Evolutionary conservation across 768 basidiomycete species (phyloP), one percentile per base, ranked within the genome.

Genomic region (Suillus spraguei): DNA sequence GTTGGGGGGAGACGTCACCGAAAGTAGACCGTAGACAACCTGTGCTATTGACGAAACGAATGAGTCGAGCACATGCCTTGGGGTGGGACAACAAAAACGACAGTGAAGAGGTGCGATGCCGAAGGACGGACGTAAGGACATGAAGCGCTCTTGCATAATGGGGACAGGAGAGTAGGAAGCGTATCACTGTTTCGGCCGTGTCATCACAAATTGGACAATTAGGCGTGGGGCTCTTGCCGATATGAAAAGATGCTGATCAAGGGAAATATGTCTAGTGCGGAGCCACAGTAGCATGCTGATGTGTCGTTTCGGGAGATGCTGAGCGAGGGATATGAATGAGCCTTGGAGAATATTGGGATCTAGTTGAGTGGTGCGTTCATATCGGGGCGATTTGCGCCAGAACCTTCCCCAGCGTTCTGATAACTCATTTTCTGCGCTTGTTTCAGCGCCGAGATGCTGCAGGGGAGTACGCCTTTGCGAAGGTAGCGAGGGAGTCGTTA

Each of bases 231-330:
- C 55, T 63, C 20, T 64, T 64, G 0, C 62, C 55, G 11, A 80
- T 73, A 1, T 61, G 47, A 52, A 74, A 0, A 80, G 74, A 65
- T 79, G 69, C 13, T 69, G 55, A 20, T 72, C 67, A 0, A 80
- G 69, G 0, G 74, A 70, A 3, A 66, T 56, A 47, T 79, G 79
- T 0, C 70, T 74, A 0, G 73, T 74, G 2, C 70, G 46, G 20
- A 81, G 69, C 60, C 78, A 78, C 0, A 69, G 60, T 0, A 80
- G 46, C 4, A 78, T 24, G 39, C 71, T 70, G 11, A 69, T 63
- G 5, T 72, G 59, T 14, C 62, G 61, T 36, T 68, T 47, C 0
- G 63, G 59, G 1, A 75, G 44, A 0, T 42, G 32, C 11, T 59
- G 38, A 3, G 61, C 60, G 0, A 62, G 33, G 52, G 64, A 68